These are phyloP conservation scores for Suhomyces kunorum DNA, from an alignment of 1,139 yeast species.

Conservation along the genomic window DNA sequence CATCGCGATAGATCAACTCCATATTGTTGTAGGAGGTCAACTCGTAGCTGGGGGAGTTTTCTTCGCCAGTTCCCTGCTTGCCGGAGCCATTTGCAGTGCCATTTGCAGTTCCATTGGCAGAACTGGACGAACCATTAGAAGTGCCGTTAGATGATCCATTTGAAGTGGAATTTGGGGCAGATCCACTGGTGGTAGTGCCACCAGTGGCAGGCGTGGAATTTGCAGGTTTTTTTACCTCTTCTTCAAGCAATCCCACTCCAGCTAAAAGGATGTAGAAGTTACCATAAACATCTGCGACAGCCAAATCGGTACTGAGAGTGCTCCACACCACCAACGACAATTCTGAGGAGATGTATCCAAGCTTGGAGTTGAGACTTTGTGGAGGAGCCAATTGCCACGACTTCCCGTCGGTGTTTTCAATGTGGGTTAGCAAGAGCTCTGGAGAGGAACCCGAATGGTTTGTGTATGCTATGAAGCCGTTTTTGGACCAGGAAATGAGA, in stretches of 20 bases:
- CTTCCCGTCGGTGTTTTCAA: constrained; percentile 64
- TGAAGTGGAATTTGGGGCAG: background rate
- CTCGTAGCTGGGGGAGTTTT: constrained; percentile 39
- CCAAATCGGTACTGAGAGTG: constrained; percentile 54
- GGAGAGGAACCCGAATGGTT: constrained; percentile 17
- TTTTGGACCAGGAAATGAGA: constrained; percentile 68
- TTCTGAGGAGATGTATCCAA: constrained; percentile 33
- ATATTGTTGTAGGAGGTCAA: constrained; percentile 49
- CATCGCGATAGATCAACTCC: constrained; percentile 48
- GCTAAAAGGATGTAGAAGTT: constrained; percentile 51
- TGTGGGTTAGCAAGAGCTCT: constrained; percentile 54
- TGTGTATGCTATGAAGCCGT: constrained; percentile 70
- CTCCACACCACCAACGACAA: constrained; percentile 47
- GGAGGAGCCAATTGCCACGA: constrained; percentile 66
- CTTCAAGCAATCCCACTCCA: constrained; percentile 42
- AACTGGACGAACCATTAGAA: background rate
- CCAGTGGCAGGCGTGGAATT: constrained; percentile 2
- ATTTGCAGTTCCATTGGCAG: constrained; percentile 2
- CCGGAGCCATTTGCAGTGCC: constrained; percentile 4
- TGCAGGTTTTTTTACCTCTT: background rate
- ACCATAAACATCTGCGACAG: constrained; percentile 51
- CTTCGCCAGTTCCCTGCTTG: constrained; percentile 2
- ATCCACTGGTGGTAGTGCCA: constrained; percentile 4
- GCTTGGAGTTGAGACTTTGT: constrained; percentile 40
- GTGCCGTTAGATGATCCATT: constrained; percentile 2